These are phyloP conservation scores for Erythrobasidium yunnanense DNA, from an alignment of 768 basidiomycete species.

Conservation along the genomic window DNA sequence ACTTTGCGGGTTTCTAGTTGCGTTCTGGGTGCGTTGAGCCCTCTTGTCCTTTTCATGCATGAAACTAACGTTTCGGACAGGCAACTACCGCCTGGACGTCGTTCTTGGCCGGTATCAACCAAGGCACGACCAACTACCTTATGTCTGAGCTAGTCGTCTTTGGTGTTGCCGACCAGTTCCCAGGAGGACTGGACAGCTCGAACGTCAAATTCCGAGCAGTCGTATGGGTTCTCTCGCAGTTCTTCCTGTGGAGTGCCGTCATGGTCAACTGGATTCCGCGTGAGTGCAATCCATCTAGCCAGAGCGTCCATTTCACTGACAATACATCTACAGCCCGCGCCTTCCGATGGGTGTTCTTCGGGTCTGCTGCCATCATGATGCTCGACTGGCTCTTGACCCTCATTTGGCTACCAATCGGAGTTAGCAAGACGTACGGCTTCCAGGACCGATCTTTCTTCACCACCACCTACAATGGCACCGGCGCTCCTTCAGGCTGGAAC, in stretches of 20 bases:
- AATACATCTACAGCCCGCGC: conserved; percentile 35
- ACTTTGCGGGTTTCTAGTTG: conserved; percentile 72
- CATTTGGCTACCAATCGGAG: conserved; percentile 87
- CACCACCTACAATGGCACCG: conserved; percentile 74
- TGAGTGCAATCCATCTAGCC: conserved; percentile 37
- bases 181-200: conserved; percentile 58
- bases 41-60: not conserved
- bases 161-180: conserved; percentile 56
- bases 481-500: conserved; percentile 77
- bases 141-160: conserved; percentile 72
- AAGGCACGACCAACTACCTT: conserved; percentile 81
- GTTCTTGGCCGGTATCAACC: conserved; percentile 75
- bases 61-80: not conserved
- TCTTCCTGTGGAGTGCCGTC: conserved; percentile 57
- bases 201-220: conserved; percentile 79
- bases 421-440: conserved; percentile 79
- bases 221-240: conserved; percentile 72
- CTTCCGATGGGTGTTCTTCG: conserved; percentile 67
- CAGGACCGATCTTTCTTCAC: conserved; percentile 71
- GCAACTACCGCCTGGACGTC: conserved; percentile 84
- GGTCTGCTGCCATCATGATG: conserved; percentile 63
- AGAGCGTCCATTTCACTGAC: not conserved
- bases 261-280: conserved; percentile 79
- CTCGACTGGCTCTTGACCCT: conserved; percentile 77
- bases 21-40: conserved; percentile 25